Evolutionary conservation across 176 grass and related monocot species (phyloP).

Genomic region (Aegilops bicornis): DNA sequence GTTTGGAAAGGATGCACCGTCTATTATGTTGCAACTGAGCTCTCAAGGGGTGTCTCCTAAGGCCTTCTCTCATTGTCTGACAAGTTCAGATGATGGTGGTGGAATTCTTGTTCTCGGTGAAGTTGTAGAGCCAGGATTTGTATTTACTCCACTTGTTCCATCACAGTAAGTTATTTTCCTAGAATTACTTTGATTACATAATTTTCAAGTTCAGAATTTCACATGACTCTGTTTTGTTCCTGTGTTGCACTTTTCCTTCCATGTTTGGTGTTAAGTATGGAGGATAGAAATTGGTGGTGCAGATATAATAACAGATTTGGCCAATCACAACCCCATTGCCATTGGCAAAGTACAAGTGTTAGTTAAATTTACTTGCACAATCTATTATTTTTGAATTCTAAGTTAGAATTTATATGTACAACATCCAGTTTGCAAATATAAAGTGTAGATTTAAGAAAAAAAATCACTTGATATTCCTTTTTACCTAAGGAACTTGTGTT

Average conservation of each 20-base stretch:
- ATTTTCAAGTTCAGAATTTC: no score
- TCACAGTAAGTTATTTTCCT: no score
- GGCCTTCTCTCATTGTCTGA: slow-evolving; percentile 83
- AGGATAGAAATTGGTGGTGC: no score
- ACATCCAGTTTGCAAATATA: background rate
- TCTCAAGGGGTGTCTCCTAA: no score
- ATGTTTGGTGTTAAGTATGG: no score
- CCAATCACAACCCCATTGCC: no score
- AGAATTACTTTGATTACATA: no score
- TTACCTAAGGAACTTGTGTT: background rate
- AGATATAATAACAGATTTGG: no score
- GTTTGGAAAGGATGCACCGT: no score
- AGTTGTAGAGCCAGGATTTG: slow-evolving; percentile 72
- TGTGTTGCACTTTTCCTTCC: no score
- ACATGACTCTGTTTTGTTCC: no score
- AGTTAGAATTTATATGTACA: background rate
- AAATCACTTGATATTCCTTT: background rate
- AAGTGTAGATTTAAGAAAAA: background rate
- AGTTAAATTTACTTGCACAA: background rate
- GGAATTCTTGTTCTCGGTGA: slow-evolving; percentile 85
- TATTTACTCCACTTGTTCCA: slow-evolving; percentile 80
- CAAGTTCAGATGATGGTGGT: slow-evolving; percentile 41
- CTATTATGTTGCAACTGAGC: no score
- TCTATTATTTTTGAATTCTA: background rate
- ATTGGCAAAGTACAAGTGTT: background rate